Evolutionary conservation across 257 asterid genomes (phyloP), one percentile per base, ranked within the genome.

Genomic region (Ilex asprella): DNA sequence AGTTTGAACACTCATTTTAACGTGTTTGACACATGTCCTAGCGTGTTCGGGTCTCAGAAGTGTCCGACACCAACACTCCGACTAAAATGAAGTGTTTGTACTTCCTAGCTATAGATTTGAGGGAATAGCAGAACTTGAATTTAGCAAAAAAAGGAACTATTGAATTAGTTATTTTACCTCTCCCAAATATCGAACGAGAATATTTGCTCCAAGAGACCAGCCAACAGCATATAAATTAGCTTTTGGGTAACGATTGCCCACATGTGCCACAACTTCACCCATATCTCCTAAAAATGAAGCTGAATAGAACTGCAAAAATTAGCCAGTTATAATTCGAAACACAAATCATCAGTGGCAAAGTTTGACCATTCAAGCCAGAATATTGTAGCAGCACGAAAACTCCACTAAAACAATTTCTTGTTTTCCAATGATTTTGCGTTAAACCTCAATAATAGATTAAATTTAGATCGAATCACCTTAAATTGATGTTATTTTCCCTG

Each of bases 181-280:
- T 27, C 97, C 97, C 75, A 85, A 75, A 70, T 86, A 92, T 39
- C 88, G 88, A 73, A 89, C 97, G 27, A 92, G 95, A 75, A 92
- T 92, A 79, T 92, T 92, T 61, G 97, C 99, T 60, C 97, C 97
- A 51, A 92, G 89, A 65, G 99, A 92, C 96, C 99, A 92, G 52
- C 99, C 97, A 73, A 65, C 88, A 46, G 96, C 97, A 78, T 89
- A 92, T 62, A 89, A 55, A 61, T 89, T 89, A 55, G 99, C 93
- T 31, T 67, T 74, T 56, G 91, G 97, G 61, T 86, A 89, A 60
- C 89, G 81, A 31, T 30, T 68, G 30, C 81, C 73, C 53, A 92
- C 89, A 72, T 80, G 93, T 54, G 70, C 82, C 68, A 92, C 91
- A 44, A 89, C 96, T 79, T 85, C 88, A 55, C 88, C 69, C 49